phyloP scores from a whole-genome alignment of 2,329 filamentous ascomycete species.

The Pleurostoma richardsiae region DNA sequence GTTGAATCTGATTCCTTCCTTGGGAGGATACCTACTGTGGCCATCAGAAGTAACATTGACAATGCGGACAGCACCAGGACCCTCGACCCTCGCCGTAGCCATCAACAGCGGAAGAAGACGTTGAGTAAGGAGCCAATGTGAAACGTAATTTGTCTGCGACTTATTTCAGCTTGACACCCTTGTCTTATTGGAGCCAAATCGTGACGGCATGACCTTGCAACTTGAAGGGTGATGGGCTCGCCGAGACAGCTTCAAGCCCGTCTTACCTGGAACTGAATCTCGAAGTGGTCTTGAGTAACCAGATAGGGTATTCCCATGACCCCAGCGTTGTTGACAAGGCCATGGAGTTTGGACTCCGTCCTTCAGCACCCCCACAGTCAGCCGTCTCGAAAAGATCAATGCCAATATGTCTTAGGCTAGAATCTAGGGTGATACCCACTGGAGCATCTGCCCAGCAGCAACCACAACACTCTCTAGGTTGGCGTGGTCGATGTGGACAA shows the following conservation, averaged over 20 bases:
- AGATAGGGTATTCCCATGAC: slow-evolving; percentile 23
- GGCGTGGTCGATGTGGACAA: slow-evolving; percentile 28
- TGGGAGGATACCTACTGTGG: slow-evolving; percentile 2
- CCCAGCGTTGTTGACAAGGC: slow-evolving; percentile 25
- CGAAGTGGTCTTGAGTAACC: slow-evolving; percentile 26
- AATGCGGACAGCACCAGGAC: slow-evolving; percentile 14
- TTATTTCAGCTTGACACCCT: too few relatives aligned
- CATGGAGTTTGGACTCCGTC: slow-evolving; percentile 21
- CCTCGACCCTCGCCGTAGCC: slow-evolving; percentile 16
- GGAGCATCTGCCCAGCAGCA: slow-evolving; percentile 23
- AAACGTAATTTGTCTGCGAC: slow-evolving; percentile 33
- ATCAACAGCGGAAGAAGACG: slow-evolving; percentile 29
- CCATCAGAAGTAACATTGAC: slow-evolving; percentile 10
- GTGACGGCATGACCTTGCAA: too few relatives aligned
- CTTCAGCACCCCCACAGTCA: background rate
- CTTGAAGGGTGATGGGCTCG: background rate
- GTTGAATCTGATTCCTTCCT: slow-evolving; percentile 7
- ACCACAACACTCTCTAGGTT: slow-evolving; percentile 27
- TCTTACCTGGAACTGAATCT: slow-evolving; percentile 22
- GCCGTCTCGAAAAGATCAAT: background rate
- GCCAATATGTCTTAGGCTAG: too few relatives aligned
- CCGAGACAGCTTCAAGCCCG: background rate
- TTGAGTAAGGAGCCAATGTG: slow-evolving; percentile 34
- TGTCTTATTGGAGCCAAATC: too few relatives aligned
- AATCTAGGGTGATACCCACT: slow-evolving; percentile 1